Evolutionary conservation across 192 early-diverging fungal genomes (phyloP).

Genomic region (Coemansia reversa): DNA sequence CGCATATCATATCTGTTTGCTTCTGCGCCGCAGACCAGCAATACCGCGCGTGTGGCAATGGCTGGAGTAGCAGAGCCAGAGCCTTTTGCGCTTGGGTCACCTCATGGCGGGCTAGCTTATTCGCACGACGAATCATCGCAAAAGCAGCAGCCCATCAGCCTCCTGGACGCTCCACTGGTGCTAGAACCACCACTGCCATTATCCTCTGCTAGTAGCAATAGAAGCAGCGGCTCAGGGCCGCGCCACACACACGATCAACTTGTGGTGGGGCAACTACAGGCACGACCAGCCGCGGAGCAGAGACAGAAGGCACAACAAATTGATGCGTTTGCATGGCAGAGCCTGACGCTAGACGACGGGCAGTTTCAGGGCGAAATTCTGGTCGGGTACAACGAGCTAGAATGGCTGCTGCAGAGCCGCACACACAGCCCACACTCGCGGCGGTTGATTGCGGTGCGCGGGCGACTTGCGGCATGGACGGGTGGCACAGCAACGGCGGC

Average conservation of each 20-base stretch:
- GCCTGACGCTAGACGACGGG: slow-evolving; percentile 37
- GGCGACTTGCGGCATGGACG: slow-evolving; percentile 26
- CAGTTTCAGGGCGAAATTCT: slow-evolving; percentile 51
- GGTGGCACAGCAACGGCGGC: slow-evolving; percentile 10
- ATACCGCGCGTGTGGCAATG: slow-evolving; percentile 44
- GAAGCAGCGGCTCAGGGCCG: not conserved
- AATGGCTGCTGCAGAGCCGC: slow-evolving; percentile 49
- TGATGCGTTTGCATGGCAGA: slow-evolving; percentile 51
- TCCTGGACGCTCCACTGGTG: slow-evolving; percentile 46
- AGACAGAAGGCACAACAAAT: slow-evolving; percentile 44
- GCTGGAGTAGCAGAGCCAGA: slow-evolving; percentile 42
- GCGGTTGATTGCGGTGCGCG: slow-evolving; percentile 40
- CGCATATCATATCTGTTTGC: slow-evolving; percentile 50
- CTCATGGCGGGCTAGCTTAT: not conserved
- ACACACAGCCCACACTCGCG: not conserved
- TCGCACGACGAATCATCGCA: not conserved
- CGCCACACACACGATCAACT: slow-evolving; percentile 16
- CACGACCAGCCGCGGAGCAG: slow-evolving; percentile 13
- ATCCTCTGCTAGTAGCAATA: slow-evolving; percentile 3
- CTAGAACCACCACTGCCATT: slow-evolving; percentile 16
- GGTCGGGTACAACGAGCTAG: slow-evolving; percentile 51
- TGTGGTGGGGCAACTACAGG: slow-evolving; percentile 9
- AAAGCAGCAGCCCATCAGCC: slow-evolving; percentile 17
- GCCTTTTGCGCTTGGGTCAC: slow-evolving; percentile 33
- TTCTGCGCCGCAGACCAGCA: slow-evolving; percentile 22